These are phyloP conservation scores for Emergomyces pasteurianus DNA, from an alignment of 2,329 filamentous ascomycete genomes.

Conservation along the genomic window DNA sequence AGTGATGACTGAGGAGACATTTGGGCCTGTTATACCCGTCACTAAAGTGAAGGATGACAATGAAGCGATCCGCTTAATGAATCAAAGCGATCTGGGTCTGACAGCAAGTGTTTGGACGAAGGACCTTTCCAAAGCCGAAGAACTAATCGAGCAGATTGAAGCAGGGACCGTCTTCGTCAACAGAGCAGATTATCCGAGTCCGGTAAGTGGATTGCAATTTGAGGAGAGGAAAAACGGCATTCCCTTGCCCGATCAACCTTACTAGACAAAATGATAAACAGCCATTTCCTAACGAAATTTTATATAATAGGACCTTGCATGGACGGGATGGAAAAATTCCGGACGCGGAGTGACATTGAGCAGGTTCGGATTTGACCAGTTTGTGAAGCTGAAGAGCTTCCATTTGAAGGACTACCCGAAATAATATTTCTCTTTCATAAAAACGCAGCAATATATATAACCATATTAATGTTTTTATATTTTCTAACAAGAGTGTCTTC, in stretches of 20 bases:
- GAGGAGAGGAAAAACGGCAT: neutral
- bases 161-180: constrained; percentile 96
- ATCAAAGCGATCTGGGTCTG: constrained; percentile 85
- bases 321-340: constrained; percentile 96
- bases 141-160: constrained; percentile 69
- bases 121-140: constrained; percentile 61
- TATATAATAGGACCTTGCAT: constrained; percentile 63
- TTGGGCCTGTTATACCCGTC: constrained; percentile 82
- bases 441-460: neutral
- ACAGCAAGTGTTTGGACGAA: constrained; percentile 98
- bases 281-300: constrained; percentile 8
- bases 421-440: constrained; percentile 17
- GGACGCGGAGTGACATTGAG: constrained; percentile 85
- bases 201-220: constrained; percentile 47
- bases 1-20: constrained; percentile 90
- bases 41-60: constrained; percentile 73
- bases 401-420: constrained; percentile 72
- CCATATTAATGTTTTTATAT: constrained; percentile 4
- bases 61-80: constrained; percentile 78
- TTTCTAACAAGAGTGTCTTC: neutral
- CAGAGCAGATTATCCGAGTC: constrained; percentile 80
- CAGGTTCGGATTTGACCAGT: constrained; percentile 85
- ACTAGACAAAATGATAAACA: neutral
- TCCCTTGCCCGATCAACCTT: constrained; percentile 1
- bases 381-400: constrained; percentile 91